These are phyloP conservation scores for Volutella citrinella DNA, from an alignment of 2,329 filamentous ascomycete genomes.

Conservation along the genomic window DNA sequence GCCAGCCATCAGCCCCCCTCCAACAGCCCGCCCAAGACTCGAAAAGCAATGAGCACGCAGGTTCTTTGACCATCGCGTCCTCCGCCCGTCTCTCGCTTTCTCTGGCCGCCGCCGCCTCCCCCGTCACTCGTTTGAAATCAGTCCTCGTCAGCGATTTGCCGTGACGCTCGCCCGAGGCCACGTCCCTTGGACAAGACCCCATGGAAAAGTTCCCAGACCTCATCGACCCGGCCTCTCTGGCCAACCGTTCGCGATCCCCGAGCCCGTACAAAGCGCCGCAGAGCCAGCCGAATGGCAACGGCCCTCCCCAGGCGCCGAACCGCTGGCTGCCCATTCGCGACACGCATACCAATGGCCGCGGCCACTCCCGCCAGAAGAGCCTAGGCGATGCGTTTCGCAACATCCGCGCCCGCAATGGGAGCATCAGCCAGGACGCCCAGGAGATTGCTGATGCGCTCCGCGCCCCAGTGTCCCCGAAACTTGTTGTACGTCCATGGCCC, in stretches of 20 bases:
- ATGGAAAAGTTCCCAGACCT: slow-evolving; percentile 60
- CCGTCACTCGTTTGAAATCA: slow-evolving; percentile 17
- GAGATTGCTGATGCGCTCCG: slow-evolving; percentile 89
- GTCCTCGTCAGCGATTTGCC: slow-evolving; percentile 1
- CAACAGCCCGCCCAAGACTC: slow-evolving; percentile 13
- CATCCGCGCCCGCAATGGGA: slow-evolving; percentile 76
- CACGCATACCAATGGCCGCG: slow-evolving; percentile 19
- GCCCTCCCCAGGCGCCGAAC: slow-evolving; percentile 25
- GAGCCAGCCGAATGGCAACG: slow-evolving; percentile 27
- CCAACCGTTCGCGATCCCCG: slow-evolving; percentile 24
- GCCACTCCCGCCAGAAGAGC: slow-evolving; percentile 76
- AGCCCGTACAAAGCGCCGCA: slow-evolving; percentile 26
- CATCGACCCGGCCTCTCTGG: slow-evolving; percentile 39
- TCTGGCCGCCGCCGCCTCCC: no score
- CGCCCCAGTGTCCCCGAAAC: slow-evolving; percentile 82
- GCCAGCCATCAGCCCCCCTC: slow-evolving; percentile 1
- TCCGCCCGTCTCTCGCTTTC: background rate
- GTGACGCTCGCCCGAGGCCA: background rate
- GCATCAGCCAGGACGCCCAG: slow-evolving; percentile 88
- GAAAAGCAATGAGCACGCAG: slow-evolving; percentile 18
- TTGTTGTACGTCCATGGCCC: slow-evolving; percentile 69
- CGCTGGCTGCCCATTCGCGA: slow-evolving; percentile 27
- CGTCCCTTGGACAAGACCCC: no score
- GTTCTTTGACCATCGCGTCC: slow-evolving; percentile 8
- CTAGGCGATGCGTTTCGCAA: slow-evolving; percentile 83